Base-by-base conservation (phyloP, 371 early-diverging fungal genomes). In the Mucor plumbeus region DNA sequence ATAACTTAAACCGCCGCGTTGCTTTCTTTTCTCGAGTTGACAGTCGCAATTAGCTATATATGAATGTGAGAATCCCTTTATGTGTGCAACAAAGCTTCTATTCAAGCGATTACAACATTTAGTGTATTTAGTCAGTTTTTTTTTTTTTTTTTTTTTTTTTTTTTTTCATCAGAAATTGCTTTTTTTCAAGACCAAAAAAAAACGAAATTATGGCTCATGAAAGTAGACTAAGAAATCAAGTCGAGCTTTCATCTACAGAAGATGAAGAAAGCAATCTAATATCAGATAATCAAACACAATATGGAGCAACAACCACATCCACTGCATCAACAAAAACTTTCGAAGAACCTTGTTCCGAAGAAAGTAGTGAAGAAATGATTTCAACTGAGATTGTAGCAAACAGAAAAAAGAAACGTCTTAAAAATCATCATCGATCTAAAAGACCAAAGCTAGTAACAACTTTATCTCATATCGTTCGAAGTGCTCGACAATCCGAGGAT, bases 321-420 rank as follows among this genome's bases (percentile, higher is more conserved):
- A 34, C 50, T 13, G 31, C 21, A 1, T 48, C 53, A 21, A 48
- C 50, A 3, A n/a, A 38, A 9, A 11, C 15, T 7, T 36, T 21
- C 7, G 50, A 50, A 38, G 61, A 61, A 19, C 48, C 40, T 41
- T 47, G 19, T 48, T 62, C 62, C 11, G 62, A 62, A 26, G 74
- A 72, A 15, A 71, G 68, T 26, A 67, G 66, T 36, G 76, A 76
- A n/a, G 74, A 78, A n/a, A 26, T 58, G 17, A 33, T 50, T 1
- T 47, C 65, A 10, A 59, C 63, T 47, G 34, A 35, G 15, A 70
- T 60, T 11, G 13, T 80, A 44, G 75, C 71, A 9, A 74, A 72
- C 38, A 48, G 81, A 55, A 80, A 73, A 61, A 70, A 78, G 47
- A 71, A 72, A 35, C 66, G 81, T 15, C 65, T 80, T 39, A 72